Conservation (phyloP, 2,329 filamentous ascomycete genomes). For the Fusarium transvaalense region DNA sequence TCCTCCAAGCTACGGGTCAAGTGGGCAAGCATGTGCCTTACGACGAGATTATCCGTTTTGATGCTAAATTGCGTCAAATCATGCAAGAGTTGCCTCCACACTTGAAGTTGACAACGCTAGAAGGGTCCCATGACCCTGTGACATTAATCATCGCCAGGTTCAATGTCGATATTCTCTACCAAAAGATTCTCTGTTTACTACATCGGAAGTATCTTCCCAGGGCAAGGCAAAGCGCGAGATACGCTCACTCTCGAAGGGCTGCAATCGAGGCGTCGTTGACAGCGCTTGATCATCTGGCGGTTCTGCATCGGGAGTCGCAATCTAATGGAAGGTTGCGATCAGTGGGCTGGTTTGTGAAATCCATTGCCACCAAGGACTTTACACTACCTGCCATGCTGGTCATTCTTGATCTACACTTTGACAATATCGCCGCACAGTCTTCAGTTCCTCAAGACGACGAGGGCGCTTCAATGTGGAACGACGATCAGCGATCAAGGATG, state of each 20-base stretch:
- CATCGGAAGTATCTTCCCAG: conserved; percentile 89
- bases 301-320: conserved; percentile 80
- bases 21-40: conserved; percentile 69
- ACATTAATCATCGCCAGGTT: conserved; percentile 88
- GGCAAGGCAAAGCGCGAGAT: conserved; percentile 82
- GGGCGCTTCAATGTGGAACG: conserved; percentile 67
- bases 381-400: conserved; percentile 87
- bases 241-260: conserved; percentile 83
- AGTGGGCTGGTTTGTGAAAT: conserved; percentile 83
- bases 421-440: conserved; percentile 62
- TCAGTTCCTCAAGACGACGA: conserved; percentile 57
- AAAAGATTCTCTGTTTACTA: conserved; percentile 89
- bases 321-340: conserved; percentile 77
- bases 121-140: conserved; percentile 83
- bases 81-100: conserved; percentile 81
- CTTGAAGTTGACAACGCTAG: conserved; percentile 79
- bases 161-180: conserved; percentile 85
- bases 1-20: conserved; percentile 73
- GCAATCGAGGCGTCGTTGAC: conserved; percentile 90
- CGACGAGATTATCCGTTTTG: conserved; percentile 73
- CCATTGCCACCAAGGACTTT: conserved; percentile 86
- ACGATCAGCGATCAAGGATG: conserved; percentile 78
- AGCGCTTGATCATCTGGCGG: conserved; percentile 81
- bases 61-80: conserved; percentile 71
- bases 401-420: conserved; percentile 83